Conservation (phyloP, 495 filamentous ascomycete species). For the Penicillium tannophilum region DNA sequence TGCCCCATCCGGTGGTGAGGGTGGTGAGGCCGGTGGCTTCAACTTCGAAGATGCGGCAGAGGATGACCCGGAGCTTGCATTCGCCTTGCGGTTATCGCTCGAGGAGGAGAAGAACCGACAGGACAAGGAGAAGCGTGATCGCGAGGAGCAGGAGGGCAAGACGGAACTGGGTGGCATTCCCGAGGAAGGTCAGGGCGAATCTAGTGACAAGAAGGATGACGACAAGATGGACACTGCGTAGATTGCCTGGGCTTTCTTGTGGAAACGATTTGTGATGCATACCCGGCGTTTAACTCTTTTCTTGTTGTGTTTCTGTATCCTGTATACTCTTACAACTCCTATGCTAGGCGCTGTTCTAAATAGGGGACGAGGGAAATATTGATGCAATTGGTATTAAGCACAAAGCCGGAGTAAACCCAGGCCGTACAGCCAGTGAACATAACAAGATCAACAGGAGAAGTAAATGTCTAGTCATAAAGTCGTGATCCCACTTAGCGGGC, state of each 20-base stretch:
- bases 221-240: slow-evolving; percentile 77
- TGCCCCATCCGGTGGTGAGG: slow-evolving; percentile 54
- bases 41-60: slow-evolving; percentile 57
- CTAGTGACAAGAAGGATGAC: slow-evolving; percentile 64
- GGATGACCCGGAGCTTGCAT: slow-evolving; percentile 86
- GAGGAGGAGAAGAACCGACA: slow-evolving; percentile 95
- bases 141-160: slow-evolving; percentile 71
- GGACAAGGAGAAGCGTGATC: slow-evolving; percentile 78
- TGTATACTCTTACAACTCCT: slow-evolving; percentile 33
- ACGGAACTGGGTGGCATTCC: slow-evolving; percentile 74
- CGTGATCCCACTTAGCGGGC: slow-evolving; percentile 23
- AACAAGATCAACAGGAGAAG: neutral
- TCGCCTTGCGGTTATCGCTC: slow-evolving; percentile 96
- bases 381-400: slow-evolving; percentile 31
- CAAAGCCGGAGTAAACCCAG: slow-evolving; percentile 10
- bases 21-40: slow-evolving; percentile 72
- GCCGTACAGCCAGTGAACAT: slow-evolving; percentile 12
- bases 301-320: slow-evolving; percentile 13
- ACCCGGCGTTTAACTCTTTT: slow-evolving; percentile 44
- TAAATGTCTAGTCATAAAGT: slow-evolving; percentile 31
- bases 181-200: slow-evolving; percentile 78
- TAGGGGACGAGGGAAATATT: slow-evolving; percentile 20
- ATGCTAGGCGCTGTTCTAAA: slow-evolving; percentile 16
- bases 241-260: slow-evolving; percentile 14
- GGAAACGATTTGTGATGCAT: slow-evolving; percentile 44